Conservation (phyloP, 345 rosid genomes). For the Eutrema heterophyllum region DNA sequence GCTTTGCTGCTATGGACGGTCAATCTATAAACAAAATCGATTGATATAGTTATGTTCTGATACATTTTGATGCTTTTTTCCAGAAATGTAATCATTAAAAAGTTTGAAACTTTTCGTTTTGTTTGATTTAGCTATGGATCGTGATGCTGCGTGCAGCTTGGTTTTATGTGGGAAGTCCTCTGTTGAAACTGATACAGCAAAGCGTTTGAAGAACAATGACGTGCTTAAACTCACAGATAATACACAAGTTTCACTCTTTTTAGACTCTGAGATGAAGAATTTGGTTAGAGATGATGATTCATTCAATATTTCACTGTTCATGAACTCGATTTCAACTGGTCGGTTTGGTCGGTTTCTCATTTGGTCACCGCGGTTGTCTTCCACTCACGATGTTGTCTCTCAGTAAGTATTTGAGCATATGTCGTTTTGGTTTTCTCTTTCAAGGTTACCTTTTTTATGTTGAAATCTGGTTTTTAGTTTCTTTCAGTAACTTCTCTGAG, state of each 20-base stretch:
- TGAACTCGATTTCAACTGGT: conserved; percentile 51
- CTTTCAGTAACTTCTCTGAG: conserved; percentile 65
- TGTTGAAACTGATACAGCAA: too few relatives aligned
- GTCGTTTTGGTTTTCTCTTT: background rate
- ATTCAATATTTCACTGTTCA: conserved; percentile 40
- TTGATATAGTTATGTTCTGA: background rate
- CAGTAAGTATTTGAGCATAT: conserved; percentile 44
- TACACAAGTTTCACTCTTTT: conserved; percentile 29
- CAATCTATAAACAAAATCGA: background rate
- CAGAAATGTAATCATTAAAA: too few relatives aligned
- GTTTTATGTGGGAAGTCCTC: conserved; percentile 62
- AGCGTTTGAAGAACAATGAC: too few relatives aligned
- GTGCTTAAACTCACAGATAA: conserved; percentile 42
- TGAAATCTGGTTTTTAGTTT: conserved; percentile 12
- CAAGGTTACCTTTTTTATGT: background rate
- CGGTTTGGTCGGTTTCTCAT: conserved; percentile 70
- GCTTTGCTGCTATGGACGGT: background rate
- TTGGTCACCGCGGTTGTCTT: conserved; percentile 71
- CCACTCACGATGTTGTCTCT: conserved; percentile 78
- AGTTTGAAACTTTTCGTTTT: too few relatives aligned
- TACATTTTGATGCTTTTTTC: too few relatives aligned
- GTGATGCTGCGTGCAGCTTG: conserved; percentile 37
- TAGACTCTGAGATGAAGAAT: conserved; percentile 47
- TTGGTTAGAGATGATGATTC: conserved; percentile 16
- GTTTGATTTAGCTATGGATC: conserved; percentile 45